Evolutionary conservation across 139 green algal species (phyloP).

Genomic region (Desmodesmus armatus): DNA sequence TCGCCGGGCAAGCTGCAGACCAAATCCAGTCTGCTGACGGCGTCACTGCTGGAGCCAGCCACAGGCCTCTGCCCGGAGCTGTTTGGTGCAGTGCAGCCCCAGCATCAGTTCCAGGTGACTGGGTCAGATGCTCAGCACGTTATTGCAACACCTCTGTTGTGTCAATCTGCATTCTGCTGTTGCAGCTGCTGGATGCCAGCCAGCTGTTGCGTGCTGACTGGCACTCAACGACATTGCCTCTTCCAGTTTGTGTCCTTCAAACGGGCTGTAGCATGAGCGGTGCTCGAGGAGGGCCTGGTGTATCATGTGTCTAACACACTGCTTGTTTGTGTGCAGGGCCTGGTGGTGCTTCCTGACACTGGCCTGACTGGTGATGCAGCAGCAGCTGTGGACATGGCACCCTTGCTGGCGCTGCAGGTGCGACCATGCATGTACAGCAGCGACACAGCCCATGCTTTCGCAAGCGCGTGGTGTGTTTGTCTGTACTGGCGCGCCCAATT

Average conservation of each 20-base stretch:
- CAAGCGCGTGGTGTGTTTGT: not conserved
- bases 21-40: slow-evolving; percentile 32
- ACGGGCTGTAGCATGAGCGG: not conserved
- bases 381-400: slow-evolving; percentile 21
- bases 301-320: not conserved
- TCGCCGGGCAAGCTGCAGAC: slow-evolving; percentile 28
- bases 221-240: too few relatives aligned
- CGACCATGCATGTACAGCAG: not conserved
- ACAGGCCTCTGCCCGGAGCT: not conserved
- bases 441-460: not conserved
- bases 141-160: too few relatives aligned
- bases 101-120: slow-evolving; percentile 1
- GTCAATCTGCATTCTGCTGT: too few relatives aligned
- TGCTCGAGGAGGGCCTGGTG: not conserved
- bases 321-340: too few relatives aligned
- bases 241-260: too few relatives aligned
- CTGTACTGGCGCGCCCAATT: not conserved
- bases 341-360: slow-evolving; percentile 16
- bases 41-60: slow-evolving; percentile 18
- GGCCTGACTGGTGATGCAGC: not conserved
- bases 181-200: too few relatives aligned
- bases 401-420: slow-evolving; percentile 24
- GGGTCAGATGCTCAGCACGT: not conserved
- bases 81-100: slow-evolving; percentile 22
- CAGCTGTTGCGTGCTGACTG: too few relatives aligned